Evolutionary conservation across 805 yeast genomes (phyloP).

Genomic region (Ogataea thermomethanolica): DNA sequence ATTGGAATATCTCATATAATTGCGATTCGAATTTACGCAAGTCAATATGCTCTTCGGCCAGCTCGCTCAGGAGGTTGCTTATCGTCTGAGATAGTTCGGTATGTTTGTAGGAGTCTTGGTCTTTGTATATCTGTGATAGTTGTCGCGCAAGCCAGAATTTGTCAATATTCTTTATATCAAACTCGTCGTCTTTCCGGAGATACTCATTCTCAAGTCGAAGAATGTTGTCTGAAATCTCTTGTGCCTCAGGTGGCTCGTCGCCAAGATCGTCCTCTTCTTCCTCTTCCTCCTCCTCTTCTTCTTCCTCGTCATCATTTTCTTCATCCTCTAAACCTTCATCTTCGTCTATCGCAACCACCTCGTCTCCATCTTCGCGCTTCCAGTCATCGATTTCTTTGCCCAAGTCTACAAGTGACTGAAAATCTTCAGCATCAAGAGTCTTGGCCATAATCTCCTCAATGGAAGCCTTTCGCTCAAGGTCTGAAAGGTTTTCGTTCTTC

Average conservation of each 20-base stretch:
- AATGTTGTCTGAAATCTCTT: neutral
- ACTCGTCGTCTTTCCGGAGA: slow-evolving; percentile 16
- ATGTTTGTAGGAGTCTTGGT: slow-evolving; percentile 37
- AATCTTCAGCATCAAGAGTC: slow-evolving; percentile 39
- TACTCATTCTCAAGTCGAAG: neutral
- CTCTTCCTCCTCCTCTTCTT: slow-evolving; percentile 31
- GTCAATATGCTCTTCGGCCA: slow-evolving; percentile 26
- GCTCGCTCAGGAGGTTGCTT: slow-evolving; percentile 37
- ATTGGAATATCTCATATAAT: slow-evolving; percentile 51
- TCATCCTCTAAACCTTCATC: slow-evolving; percentile 30
- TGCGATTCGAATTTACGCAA: slow-evolving; percentile 48
- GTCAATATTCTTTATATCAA: slow-evolving; percentile 27
- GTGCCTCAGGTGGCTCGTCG: neutral
- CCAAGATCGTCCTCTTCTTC: slow-evolving; percentile 25
- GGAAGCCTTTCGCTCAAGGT: slow-evolving; percentile 43
- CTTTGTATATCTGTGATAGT: slow-evolving; percentile 34
- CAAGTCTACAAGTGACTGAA: slow-evolving; percentile 44
- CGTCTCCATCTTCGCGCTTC: slow-evolving; percentile 36
- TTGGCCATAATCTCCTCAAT: slow-evolving; percentile 48
- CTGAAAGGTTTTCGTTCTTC: slow-evolving; percentile 43
- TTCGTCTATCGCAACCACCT: slow-evolving; percentile 36
- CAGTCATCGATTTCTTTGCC: slow-evolving; percentile 51
- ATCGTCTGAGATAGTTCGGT: slow-evolving; percentile 39
- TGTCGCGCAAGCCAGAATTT: slow-evolving; percentile 52
- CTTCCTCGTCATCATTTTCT: slow-evolving; percentile 28